Evolutionary conservation across 805 yeast species (phyloP), one percentile per base, ranked within the genome.

Genomic region (Candida hungchunana): DNA sequence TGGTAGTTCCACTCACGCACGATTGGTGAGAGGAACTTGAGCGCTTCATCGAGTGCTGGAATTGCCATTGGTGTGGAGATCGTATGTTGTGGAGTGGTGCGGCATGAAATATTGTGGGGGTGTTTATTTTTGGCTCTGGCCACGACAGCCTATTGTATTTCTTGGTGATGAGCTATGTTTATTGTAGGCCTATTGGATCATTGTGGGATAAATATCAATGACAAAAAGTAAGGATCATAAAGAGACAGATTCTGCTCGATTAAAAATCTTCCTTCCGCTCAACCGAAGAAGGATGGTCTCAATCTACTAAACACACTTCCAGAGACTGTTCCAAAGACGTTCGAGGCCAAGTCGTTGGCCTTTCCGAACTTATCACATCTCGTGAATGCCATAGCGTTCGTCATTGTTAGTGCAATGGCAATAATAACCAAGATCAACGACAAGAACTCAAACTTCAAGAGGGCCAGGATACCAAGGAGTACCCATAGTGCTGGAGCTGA

Each of bases 311-410:
- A 55, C 12, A 73, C 29, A 8, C 62, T 59, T 23, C 71, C 67
- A 1, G 79, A 62, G 18, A 80, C 71, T 26, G 67, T 63, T 5
- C 80, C 73, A 47, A 81, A 65, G 8, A 82, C 54, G 47, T 68
- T 72, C 18, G 67, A 62, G 5, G 89, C 86, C 34, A 82, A 55
- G 36, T 65, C 69, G 55, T 82, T 82, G 18, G 94, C 95, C 55
- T 78, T 82, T 32, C 95, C 86, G 62, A 89, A 90, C 63, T 84
- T 86, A 58, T 89, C 97, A 60, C 97, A 87, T 50, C 85, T 74
- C 18, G 95, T 84, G 61, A 85, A 90, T 0, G 97, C 97, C 64
- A 86, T 67, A 1, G 95, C 81, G 57, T 90, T 90, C 33, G 94
- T 85, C 29, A 79, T 54, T 0, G 93, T 82, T 43, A 90, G 67